Percentiles rank a stretch among this genome's conserved stretches.
These are phyloP conservation scores for Leccinum incarnatum DNA, from an alignment of 768 basidiomycete species.

Conservation along the genomic window DNA sequence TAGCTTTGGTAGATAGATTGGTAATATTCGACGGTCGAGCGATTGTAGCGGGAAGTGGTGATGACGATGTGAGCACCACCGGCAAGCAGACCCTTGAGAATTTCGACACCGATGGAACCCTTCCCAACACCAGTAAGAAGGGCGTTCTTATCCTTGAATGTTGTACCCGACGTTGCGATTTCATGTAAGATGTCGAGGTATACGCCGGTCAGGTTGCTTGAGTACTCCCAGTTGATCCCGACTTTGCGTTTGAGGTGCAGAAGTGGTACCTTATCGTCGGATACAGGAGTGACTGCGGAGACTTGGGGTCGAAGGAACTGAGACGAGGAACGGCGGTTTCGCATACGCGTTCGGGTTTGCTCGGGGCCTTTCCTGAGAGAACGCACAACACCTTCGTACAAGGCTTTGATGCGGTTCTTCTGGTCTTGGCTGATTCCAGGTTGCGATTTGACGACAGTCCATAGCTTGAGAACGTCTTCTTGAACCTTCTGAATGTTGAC, in stretches of 20 bases:
- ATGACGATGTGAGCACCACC: conserved; percentile 96
- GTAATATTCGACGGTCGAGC: conserved; percentile 96
- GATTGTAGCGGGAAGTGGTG: conserved; percentile 96
- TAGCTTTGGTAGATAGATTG: conserved; percentile 96
- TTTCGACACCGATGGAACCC: conserved; percentile 96
- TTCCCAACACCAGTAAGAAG: conserved; percentile 97
- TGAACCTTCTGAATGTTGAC: conserved; percentile 98
- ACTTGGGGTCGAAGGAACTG: conserved; percentile 95
- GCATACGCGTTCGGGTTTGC: conserved; percentile 49
- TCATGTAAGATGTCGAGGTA: conserved; percentile 97
- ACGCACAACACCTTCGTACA: conserved; percentile 96
- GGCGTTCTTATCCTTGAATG: conserved; percentile 99
- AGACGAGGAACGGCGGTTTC: conserved; percentile 88
- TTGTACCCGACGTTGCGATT: conserved; percentile 97
- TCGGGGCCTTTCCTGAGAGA: conserved; percentile 83
- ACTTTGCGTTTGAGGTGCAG: conserved; percentile 97
- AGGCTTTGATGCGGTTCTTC: conserved; percentile 90
- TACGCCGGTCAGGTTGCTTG: conserved; percentile 91
- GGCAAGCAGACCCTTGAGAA: conserved; percentile 93
- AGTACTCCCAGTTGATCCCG: conserved; percentile 94
- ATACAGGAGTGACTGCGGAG: conserved; percentile 65
- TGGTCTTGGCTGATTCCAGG: conserved; percentile 97
- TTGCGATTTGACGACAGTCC: conserved; percentile 96
- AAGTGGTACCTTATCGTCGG: conserved; percentile 87
- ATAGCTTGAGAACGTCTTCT: conserved; percentile 93